These are phyloP conservation scores for Aspergillus awamori DNA, from an alignment of 2,329 filamentous ascomycete species.

Conservation along the genomic window DNA sequence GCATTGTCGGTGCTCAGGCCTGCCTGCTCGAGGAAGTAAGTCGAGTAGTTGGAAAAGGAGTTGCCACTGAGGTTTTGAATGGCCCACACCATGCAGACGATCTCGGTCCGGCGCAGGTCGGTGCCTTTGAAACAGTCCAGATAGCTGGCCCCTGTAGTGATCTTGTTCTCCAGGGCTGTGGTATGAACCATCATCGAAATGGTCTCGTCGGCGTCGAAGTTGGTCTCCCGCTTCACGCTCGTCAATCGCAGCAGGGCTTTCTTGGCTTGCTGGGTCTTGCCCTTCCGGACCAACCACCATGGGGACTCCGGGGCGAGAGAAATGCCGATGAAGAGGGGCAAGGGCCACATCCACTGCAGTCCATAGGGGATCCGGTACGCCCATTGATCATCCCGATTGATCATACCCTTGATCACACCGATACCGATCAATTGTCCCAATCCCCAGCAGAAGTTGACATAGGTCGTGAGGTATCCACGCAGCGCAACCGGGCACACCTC, in stretches of 20 bases:
- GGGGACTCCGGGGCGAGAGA: slow-evolving; percentile 55
- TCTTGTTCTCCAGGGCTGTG: slow-evolving; percentile 74
- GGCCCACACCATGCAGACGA: slow-evolving; percentile 66
- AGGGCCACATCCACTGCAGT: slow-evolving; percentile 58
- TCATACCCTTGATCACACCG: slow-evolving; percentile 54
- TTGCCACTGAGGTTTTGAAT: slow-evolving; percentile 68
- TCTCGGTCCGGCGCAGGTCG: slow-evolving; percentile 77
- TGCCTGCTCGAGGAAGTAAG: slow-evolving; percentile 61
- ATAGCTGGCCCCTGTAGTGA: slow-evolving; percentile 74
- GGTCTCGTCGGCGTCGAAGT: slow-evolving; percentile 81
- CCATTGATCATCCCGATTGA: slow-evolving; percentile 52
- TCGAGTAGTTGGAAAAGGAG: slow-evolving; percentile 66
- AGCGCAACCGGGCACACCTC: slow-evolving; percentile 52
- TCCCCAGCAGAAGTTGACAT: slow-evolving; percentile 52
- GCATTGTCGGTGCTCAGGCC: slow-evolving; percentile 54
- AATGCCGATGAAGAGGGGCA: slow-evolving; percentile 53
- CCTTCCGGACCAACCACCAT: slow-evolving; percentile 55
- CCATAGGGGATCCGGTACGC: slow-evolving; percentile 56
- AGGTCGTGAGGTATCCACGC: slow-evolving; percentile 50
- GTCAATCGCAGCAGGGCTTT: slow-evolving; percentile 50
- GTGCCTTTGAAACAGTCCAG: slow-evolving; percentile 81
- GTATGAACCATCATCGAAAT: slow-evolving; percentile 93
- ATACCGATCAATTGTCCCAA: slow-evolving; percentile 56
- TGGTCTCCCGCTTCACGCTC: slow-evolving; percentile 56
- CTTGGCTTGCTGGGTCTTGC: slow-evolving; percentile 52